Conservation (phyloP, 1,139 yeast species). For the Geotrichum fermentans region DNA sequence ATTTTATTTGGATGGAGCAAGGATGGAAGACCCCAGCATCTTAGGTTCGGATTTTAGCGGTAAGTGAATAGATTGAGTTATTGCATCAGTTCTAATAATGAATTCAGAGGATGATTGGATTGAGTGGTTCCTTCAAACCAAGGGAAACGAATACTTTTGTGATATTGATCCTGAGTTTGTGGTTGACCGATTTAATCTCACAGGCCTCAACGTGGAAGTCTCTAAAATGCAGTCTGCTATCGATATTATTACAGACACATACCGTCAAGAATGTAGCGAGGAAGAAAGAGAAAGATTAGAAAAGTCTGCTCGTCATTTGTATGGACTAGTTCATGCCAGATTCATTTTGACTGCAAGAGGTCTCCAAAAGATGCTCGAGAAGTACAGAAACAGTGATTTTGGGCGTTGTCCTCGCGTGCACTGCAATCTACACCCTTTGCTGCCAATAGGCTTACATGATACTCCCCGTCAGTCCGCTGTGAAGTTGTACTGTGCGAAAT, state of each 20-base stretch:
- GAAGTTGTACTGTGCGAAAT: slow-evolving; percentile 87
- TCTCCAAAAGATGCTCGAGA: slow-evolving; percentile 80
- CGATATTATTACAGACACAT: slow-evolving; percentile 76
- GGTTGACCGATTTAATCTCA: slow-evolving; percentile 85
- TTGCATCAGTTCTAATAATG: neutral
- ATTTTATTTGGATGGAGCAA: too few species aligned
- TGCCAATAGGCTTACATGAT: slow-evolving; percentile 92
- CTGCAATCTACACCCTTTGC: slow-evolving; percentile 79
- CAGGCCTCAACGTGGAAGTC: slow-evolving; percentile 86
- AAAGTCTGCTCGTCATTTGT: slow-evolving; percentile 74
- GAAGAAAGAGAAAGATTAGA: slow-evolving; percentile 59
- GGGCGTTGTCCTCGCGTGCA: slow-evolving; percentile 94
- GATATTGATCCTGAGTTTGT: slow-evolving; percentile 92
- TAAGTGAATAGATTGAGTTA: slow-evolving; percentile 1
- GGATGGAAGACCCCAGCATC: neutral
- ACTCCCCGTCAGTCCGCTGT: slow-evolving; percentile 78
- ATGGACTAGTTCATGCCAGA: slow-evolving; percentile 73
- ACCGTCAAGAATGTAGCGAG: slow-evolving; percentile 44
- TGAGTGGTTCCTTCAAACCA: slow-evolving; percentile 81
- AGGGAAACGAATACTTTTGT: slow-evolving; percentile 94
- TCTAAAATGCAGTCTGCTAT: slow-evolving; percentile 72
- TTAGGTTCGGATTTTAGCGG: slow-evolving; percentile 16
- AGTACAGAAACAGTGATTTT: slow-evolving; percentile 86
- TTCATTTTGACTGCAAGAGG: slow-evolving; percentile 88
- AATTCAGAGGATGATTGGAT: slow-evolving; percentile 76